Evolutionary conservation across 345 rosid species (phyloP).

Genomic region (Sisymbrium altissimum): DNA sequence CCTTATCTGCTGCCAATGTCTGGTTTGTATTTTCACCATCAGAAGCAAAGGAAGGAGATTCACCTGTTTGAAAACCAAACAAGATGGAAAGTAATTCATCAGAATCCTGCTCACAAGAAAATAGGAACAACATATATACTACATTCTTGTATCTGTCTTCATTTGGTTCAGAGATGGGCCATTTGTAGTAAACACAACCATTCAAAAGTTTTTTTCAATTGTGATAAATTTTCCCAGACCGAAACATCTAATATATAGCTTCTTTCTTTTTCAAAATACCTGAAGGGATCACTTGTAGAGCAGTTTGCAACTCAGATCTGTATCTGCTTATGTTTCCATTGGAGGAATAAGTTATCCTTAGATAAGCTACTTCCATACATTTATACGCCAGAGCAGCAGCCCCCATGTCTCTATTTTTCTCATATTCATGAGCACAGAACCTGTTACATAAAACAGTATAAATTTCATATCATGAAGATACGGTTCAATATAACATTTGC

Average conservation of each 20-base stretch:
- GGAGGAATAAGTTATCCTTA: slow-evolving; percentile 78
- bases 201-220: not conserved
- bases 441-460: slow-evolving; percentile 39
- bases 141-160: not conserved
- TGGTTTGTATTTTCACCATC: slow-evolving; percentile 84
- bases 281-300: slow-evolving; percentile 72
- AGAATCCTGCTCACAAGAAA: slow-evolving; percentile 1
- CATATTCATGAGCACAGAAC: slow-evolving; percentile 93
- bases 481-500: slow-evolving; percentile 15
- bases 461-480: not conserved
- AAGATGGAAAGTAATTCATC: slow-evolving; percentile 8
- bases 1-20: slow-evolving; percentile 57
- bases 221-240: not conserved
- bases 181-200: not conserved
- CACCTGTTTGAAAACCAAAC: slow-evolving; percentile 46
- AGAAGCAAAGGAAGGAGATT: slow-evolving; percentile 94
- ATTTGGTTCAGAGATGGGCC: not conserved
- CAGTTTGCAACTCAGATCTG: slow-evolving; percentile 63
- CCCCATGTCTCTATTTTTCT: slow-evolving; percentile 84
- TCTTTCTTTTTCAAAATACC: slow-evolving; percentile 42
- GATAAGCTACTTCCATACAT: slow-evolving; percentile 92
- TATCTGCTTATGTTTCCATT: slow-evolving; percentile 58
- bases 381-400: slow-evolving; percentile 98
- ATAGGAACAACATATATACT: not conserved
- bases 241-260: not conserved